These are phyloP conservation scores for Zancudomyces culisetae DNA, from an alignment of 371 early-diverging fungal genomes.

Conservation along the genomic window DNA sequence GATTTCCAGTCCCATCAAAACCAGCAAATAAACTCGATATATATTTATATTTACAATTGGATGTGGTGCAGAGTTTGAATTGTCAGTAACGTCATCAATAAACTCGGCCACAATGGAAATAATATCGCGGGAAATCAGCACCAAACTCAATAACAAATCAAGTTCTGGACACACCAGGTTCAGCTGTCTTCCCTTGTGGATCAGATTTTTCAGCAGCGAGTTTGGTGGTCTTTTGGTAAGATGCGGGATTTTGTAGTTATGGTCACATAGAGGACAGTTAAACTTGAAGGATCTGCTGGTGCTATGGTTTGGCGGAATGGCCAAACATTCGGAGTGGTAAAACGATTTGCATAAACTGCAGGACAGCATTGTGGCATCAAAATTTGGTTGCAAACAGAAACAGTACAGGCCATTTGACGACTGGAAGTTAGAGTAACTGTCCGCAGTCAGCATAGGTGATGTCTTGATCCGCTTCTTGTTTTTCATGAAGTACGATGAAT, in stretches of 20 bases:
- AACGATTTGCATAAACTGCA: conserved; percentile 62
- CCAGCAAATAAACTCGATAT: background rate
- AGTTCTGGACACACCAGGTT: conserved; percentile 33
- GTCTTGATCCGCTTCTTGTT: background rate
- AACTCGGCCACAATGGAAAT: background rate
- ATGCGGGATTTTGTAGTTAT: conserved; percentile 21
- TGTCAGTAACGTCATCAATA: background rate
- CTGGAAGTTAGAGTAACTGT: background rate
- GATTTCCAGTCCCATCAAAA: conserved; percentile 2
- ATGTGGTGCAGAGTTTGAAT: background rate
- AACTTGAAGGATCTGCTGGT: conserved; percentile 33
- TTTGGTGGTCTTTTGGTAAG: conserved; percentile 26
- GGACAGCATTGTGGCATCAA: conserved; percentile 53
- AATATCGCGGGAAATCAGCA: conserved; percentile 18
- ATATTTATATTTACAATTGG: background rate
- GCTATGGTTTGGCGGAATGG: conserved; percentile 34
- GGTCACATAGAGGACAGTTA: conserved; percentile 51
- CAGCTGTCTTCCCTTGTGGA: conserved; percentile 25
- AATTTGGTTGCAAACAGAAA: conserved; percentile 35
- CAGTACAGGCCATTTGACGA: conserved; percentile 22
- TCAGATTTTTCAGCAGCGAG: conserved; percentile 25
- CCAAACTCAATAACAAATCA: conserved; percentile 26
- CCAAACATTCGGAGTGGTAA: conserved; percentile 58
- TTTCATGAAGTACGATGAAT: background rate
- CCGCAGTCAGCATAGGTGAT: background rate